Base-by-base conservation (phyloP, 73 alveolate genomes). In the Diophrys sp. region DNA sequence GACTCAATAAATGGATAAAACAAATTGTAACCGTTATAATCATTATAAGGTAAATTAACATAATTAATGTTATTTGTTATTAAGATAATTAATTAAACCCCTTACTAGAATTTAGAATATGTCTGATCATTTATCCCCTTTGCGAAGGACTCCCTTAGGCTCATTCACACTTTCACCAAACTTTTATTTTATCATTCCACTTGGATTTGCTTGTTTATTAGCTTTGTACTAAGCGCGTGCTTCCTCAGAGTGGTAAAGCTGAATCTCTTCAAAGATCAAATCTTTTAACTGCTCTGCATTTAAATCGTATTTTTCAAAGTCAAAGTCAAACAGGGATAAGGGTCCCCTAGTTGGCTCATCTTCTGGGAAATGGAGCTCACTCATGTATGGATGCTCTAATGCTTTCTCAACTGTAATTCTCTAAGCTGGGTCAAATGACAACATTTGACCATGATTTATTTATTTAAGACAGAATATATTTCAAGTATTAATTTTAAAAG, bases 331-430 rank as follows among this genome's bases (percentile, higher is more conserved):
- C 1, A 80, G 77, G 14, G 55, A 25, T 31, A 82, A 75, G 0
- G 83, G 82, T 33, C 23, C 74, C 1, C 83, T 54, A 53, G 88
- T 69, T 14, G 95, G 93, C 80, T 85, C 95, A 56, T 84, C 92
- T 26, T 88, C 95, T 1, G 90, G 89, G 67, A 69, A 87, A 88
- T 93, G 98, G 56, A 93, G 68, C 24, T 87, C 92, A 23, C 82
- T 82, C 71, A 96, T 67, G 83, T 86, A 96, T 56, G 98, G 98
- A 89, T 96, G 99, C 79, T 83, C 81, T 32, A 96, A 71, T 54
- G 98, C 97, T 55, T 96, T 91, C 54, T 96, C 98, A 11, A 96
- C 93, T 68, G 96, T 90, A 67, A 95, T 84, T 84, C 99, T 90
- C 78, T 92, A 88, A 14, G 70, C 90, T 18, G 98, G 96, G 70